Conservation (phyloP, 805 yeast genomes). For the Pichia nanzhaoensis region DNA sequence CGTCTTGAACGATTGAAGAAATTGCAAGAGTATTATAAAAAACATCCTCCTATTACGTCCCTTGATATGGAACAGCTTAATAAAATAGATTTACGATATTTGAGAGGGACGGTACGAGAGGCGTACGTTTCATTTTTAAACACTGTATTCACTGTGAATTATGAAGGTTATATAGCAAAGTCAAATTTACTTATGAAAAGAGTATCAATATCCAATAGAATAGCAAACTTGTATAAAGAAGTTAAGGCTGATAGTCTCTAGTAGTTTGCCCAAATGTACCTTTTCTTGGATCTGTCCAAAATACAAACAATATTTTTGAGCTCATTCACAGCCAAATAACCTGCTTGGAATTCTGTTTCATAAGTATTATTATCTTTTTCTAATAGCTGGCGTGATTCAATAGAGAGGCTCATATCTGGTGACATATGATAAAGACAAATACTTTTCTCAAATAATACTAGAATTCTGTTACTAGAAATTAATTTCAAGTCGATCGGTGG, state of each 20-base stretch:
- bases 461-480: constrained; percentile 6
- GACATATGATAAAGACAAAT: neutral
- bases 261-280: constrained; percentile 23
- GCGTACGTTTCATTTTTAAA: constrained; percentile 17
- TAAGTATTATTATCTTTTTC: constrained; percentile 7
- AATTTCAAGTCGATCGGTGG: neutral
- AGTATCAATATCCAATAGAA: constrained; percentile 10
- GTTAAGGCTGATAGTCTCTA: neutral
- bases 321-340: constrained; percentile 29
- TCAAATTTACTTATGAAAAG: constrained; percentile 9
- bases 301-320: constrained; percentile 32
- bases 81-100: constrained; percentile 3
- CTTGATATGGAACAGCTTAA: constrained; percentile 18
- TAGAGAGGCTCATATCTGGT: neutral
- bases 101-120: constrained; percentile 4
- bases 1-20: constrained; percentile 13
- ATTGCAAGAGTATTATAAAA: constrained; percentile 13
- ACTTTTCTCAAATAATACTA: neutral
- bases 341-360: constrained; percentile 24
- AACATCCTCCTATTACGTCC: constrained; percentile 15
- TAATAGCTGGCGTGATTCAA: neutral
- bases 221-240: constrained; percentile 3
- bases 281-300: constrained; percentile 34
- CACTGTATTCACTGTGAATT: constrained; percentile 11
- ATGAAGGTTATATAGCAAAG: constrained; percentile 14